phyloP scores from a whole-genome alignment of 306 rosid species.

The Mimosa bimucronata region DNA sequence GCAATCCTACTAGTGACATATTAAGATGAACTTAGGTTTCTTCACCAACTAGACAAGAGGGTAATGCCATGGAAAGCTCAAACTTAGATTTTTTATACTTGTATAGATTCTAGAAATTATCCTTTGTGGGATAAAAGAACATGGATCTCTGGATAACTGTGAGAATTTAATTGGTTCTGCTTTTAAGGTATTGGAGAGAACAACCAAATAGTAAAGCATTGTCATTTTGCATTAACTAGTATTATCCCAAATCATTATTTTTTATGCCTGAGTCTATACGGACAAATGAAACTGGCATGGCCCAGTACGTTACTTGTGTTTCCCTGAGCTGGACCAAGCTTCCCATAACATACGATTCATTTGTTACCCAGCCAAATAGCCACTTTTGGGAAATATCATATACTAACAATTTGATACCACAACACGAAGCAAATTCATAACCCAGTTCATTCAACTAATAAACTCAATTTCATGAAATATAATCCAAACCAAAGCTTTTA shows the following conservation, averaged over 20 bases:
- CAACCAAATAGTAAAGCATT: not conserved
- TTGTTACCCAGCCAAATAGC: not conserved
- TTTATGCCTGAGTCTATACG: not conserved
- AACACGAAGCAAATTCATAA: slow-evolving; percentile 8
- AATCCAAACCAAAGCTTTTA: not conserved
- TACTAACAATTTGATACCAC: not conserved
- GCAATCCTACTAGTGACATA: not conserved
- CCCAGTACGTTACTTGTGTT: not conserved
- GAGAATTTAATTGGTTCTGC: not conserved
- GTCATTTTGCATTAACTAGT: not conserved
- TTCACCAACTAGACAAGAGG: not conserved
- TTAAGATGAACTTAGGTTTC: not conserved
- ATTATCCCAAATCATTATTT: slow-evolving; percentile 1
- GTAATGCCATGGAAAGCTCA: not conserved
- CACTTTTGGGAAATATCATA: slow-evolving; percentile 10
- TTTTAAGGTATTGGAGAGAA: not conserved
- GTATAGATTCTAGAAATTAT: not conserved
- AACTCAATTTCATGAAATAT: slow-evolving; percentile 1
- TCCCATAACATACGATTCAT: not conserved
- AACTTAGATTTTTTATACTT: slow-evolving; percentile 5
- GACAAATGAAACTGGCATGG: not conserved
- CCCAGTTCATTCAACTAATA: slow-evolving; percentile 11
- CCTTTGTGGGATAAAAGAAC: not conserved
- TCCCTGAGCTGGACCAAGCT: not conserved
- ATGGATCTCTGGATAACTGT: not conserved